Evolutionary conservation across 1,284 basidiomycete species (phyloP), one percentile per base, ranked within the genome.

Genomic region (Leccinum angustisporum): DNA sequence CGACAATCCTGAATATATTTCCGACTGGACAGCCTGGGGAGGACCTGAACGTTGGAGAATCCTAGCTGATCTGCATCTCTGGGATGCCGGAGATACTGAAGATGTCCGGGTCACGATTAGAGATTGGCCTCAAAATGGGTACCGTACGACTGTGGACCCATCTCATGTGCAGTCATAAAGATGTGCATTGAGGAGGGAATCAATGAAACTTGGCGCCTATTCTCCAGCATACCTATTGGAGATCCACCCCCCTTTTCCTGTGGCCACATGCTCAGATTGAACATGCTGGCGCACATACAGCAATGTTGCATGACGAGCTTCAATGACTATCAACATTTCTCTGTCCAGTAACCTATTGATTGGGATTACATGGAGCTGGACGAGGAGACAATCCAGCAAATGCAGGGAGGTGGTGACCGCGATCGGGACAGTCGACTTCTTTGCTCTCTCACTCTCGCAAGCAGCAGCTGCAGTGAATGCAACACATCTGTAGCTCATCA

Each of bases 61-160:
- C 1, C 31, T 68, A 2, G 62, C 61, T 2, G 5, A 40, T 1
- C 61, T 67, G 14, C 60, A 68, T 36, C 1, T 16, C 0, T 67
- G 62, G 58, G 4, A 50, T n/a, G 9, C 34, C 10, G 53, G 31
- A 1, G 34, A 61, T 30, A 1, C 31, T 0, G 30, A 57, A 2
- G 9, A 5, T 3, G 30, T 60, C 10, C 4, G 7, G 2, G 48
- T 60, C 14, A 3, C 46, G 0, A 16, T 2, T 0, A 16, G 33
- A 6, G 48, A 67, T 7, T 68, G 64, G 66, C 5, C 0, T 2
- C 64, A 65, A 31, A 65, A 67, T 66, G 65, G 65, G 1, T 56
- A n/a, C n/a, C n/a, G n/a, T n/a, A 52, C 21, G 40, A 56, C 30
- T 62, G 48, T 59, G 54, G 54, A 5, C 53, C 65, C 1, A 61